Base-by-base conservation (phyloP, 805 yeast species). In the Cyberlindnera maclurae region DNA sequence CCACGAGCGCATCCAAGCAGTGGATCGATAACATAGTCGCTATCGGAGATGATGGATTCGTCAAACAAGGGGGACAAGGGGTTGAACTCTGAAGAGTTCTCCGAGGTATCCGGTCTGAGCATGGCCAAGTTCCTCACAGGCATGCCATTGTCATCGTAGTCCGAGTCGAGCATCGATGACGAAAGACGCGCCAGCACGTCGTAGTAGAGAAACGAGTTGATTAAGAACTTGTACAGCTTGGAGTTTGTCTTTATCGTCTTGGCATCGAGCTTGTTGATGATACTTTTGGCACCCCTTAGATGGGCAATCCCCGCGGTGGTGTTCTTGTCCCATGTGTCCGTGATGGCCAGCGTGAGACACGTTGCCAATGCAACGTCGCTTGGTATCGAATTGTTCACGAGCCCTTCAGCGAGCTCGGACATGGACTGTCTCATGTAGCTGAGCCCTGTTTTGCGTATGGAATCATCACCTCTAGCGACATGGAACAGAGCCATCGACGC, bases 401-500 rank as follows among this genome's bases (percentile, higher is more conserved):
- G 60, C 0, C 82, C 83, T 43, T 68, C 68, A 9, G 79, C 83
- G 12, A 79, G 58, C 40, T 75, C 81, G 24, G 69, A 60, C 46
- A 80, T 73, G 13, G 83, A 74, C 38, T 65, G 63, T 43, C 73
- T 74, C 83, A 79, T 77, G 59, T 76, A 75, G 26, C 58, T 57
- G 44, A 70, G 65, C 2, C 82, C 85, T 43, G 63, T 67, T 1
- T 73, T 58, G 15, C 79, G 51, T 33, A 75, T 43, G 7, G 60
- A 58, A 12, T 63, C 56, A 47, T 71, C 69, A 3, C 71, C 69
- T 30, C 71, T 49, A 0, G 75, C 69, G 15, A 73, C 62, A 50
- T 80, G 86, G 47, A 79, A 77, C 38, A 75, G 62, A 0, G 86
- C 75, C 79, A 80, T 77, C 5, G 85, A 74, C 2, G 82, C 77